These are phyloP conservation scores for Alternaria consortialis DNA, from an alignment of 2,329 filamentous ascomycete species.

Conservation along the genomic window DNA sequence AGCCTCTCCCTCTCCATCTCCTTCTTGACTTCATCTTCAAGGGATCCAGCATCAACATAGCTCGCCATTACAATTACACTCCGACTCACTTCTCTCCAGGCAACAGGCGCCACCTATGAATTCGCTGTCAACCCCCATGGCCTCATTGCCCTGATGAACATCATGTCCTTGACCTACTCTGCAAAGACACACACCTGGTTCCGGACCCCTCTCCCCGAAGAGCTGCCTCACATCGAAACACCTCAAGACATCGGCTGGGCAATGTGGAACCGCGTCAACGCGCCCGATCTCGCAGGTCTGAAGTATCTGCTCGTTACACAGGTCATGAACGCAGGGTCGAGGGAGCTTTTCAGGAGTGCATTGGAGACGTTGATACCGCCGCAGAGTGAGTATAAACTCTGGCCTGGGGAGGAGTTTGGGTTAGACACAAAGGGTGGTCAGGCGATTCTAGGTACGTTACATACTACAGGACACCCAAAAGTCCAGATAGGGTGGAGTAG, in stretches of 20 bases:
- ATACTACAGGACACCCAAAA: background rate
- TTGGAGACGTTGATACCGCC: slow-evolving; percentile 5
- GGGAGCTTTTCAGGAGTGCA: slow-evolving; percentile 8
- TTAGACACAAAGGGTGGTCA: slow-evolving; percentile 8
- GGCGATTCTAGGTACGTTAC: slow-evolving; percentile 18
- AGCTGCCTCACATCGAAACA: slow-evolving; percentile 18
- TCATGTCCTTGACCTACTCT: slow-evolving; percentile 10
- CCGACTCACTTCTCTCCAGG: background rate
- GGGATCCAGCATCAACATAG: too few species aligned
- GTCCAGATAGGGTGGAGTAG: too few species aligned
- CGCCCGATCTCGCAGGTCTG: slow-evolving; percentile 1
- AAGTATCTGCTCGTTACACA: slow-evolving; percentile 23
- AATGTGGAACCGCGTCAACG: slow-evolving; percentile 18
- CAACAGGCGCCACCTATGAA: slow-evolving; percentile 16
- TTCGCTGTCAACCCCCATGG: slow-evolving; percentile 14
- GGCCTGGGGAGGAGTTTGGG: slow-evolving; percentile 19
- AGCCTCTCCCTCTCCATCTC: background rate
- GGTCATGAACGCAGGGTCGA: slow-evolving; percentile 15
- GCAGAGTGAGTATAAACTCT: slow-evolving; percentile 14
- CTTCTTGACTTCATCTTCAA: too few species aligned
- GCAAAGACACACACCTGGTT: slow-evolving; percentile 17
- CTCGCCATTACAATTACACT: background rate
- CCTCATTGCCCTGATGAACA: slow-evolving; percentile 15
- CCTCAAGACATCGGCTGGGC: slow-evolving; percentile 21
- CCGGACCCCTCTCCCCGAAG: slow-evolving; percentile 1